Base-by-base conservation (phyloP, 768 basidiomycete species). In the Coprinopsis cinerea region DNA sequence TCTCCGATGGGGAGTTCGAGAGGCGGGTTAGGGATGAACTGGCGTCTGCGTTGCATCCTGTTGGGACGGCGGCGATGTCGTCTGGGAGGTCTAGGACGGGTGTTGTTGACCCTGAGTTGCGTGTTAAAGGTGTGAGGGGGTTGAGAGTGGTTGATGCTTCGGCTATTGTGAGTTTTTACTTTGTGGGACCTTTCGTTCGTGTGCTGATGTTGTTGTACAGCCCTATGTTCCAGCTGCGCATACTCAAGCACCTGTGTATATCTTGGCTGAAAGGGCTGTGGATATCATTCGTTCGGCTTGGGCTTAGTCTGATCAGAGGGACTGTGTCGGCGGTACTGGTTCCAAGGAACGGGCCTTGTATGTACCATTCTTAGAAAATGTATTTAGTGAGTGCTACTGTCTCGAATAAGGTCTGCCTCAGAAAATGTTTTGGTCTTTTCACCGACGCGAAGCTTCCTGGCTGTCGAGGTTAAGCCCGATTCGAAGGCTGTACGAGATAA, bases 71-170 rank as follows among this genome's bases (percentile, higher is more conserved):
- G 17, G 47, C 52, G 7, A 64, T 61, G 63, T 59, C 57, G 15
- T 22, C 57, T 3, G 56, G 49, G 37, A 55, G 53, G 5, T 55
- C 57, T 1, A 32, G 39, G 13, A 37, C 48, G 15, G 64, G 64
- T 23, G 65, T 66, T 26, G 59, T 63, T 4, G 58, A 65, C 52
- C 63, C 62, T 1, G 58, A 65, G 44, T 49, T 66, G n/a, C 52
- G 30, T 27, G 63, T 65, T 2, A 65, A 66, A 49, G 62, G 62
- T 2, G 48, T 63, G 6, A 45, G 49, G 2, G 59, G 60, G 4
- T 52, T 66, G n/a, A 53, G 64, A 20, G 51, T 64, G 23, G 58
- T 64, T 6, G 64, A 66, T 53, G 62, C 55, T 23, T 62, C 61
- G 10, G 56, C 61, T 25, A 51, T 64, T 17, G 61, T 62, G 32